Evolutionary conservation across 768 basidiomycete species (phyloP).

Genomic region (Mycena leptocephala): DNA sequence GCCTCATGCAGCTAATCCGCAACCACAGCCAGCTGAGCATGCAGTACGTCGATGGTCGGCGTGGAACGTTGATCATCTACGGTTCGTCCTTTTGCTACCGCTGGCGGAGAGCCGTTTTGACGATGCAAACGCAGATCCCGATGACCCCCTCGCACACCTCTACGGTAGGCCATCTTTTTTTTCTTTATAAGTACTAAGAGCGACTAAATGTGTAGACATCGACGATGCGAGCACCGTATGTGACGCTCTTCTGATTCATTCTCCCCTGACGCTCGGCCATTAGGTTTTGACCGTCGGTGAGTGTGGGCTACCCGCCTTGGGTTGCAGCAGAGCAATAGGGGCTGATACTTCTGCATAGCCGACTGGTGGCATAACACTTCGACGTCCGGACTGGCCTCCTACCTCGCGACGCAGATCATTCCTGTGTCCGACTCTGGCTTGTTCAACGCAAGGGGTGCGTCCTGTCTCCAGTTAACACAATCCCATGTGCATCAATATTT

Average conservation of each 20-base stretch:
- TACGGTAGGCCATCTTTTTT: constrained; percentile 2
- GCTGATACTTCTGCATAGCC: constrained; percentile 10
- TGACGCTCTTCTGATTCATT: background rate
- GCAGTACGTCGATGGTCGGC: constrained; percentile 58
- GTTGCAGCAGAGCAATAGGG: background rate
- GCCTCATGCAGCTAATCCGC: background rate
- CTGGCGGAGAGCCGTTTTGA: background rate
- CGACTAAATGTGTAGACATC: constrained; percentile 21
- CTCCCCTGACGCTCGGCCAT: background rate
- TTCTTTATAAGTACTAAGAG: background rate
- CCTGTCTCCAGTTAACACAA: no score
- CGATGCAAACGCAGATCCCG: background rate
- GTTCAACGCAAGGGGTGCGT: constrained; percentile 58
- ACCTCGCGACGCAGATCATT: constrained; percentile 8
- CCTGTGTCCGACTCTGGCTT: constrained; percentile 48
- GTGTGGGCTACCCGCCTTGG: background rate
- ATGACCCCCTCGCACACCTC: constrained; percentile 14
- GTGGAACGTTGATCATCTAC: constrained; percentile 41
- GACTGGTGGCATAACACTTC: constrained; percentile 44
- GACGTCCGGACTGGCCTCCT: background rate
- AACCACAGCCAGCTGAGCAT: constrained; percentile 51
- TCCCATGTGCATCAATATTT: no score
- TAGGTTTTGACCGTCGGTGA: constrained; percentile 47
- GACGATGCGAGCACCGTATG: constrained; percentile 49
- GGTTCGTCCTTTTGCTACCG: background rate